Evolutionary conservation across 164 flowering plant genomes (phyloP).

Genomic region (Hamamelis virginiana): DNA sequence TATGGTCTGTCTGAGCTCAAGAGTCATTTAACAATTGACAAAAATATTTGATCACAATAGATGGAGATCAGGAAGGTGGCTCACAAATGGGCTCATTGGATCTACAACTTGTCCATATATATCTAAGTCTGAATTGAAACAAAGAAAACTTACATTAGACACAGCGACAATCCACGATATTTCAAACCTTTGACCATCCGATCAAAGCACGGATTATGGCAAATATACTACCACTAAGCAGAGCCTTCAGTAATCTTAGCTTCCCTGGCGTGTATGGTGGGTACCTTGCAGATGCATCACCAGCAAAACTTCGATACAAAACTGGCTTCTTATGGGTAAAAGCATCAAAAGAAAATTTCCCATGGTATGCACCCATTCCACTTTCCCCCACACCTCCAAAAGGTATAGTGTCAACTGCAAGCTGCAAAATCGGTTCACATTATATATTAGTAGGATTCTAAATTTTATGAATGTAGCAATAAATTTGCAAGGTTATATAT

Average conservation of each 20-base stretch:
- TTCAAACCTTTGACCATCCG: conserved; percentile 29
- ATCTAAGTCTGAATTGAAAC: too few relatives aligned
- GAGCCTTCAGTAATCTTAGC: conserved; percentile 55
- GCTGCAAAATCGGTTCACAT: conserved; percentile 48
- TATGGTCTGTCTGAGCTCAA: too few relatives aligned
- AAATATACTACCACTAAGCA: conserved; percentile 45
- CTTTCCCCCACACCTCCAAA: conserved; percentile 99
- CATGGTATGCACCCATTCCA: conserved; percentile 87
- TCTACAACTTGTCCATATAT: too few relatives aligned
- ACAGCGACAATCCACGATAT: neutral
- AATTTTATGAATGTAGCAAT: too few relatives aligned
- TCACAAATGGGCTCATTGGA: too few relatives aligned
- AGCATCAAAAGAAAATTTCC: conserved; percentile 81
- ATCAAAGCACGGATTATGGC: conserved; percentile 49
- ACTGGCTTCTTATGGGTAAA: conserved; percentile 90
- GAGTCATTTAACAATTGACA: too few relatives aligned
- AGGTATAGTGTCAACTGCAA: conserved; percentile 55
- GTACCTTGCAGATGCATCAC: conserved; percentile 69
- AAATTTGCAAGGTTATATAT: too few relatives aligned
- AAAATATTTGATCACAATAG: too few relatives aligned
- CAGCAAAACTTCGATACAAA: conserved; percentile 55
- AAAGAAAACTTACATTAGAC: neutral
- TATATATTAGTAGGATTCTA: neutral
- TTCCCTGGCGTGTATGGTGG: conserved; percentile 75
- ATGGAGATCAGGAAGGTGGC: too few relatives aligned